Evolutionary conservation across 345 rosid species (phyloP).

Genomic region (Citrus hindsii): DNA sequence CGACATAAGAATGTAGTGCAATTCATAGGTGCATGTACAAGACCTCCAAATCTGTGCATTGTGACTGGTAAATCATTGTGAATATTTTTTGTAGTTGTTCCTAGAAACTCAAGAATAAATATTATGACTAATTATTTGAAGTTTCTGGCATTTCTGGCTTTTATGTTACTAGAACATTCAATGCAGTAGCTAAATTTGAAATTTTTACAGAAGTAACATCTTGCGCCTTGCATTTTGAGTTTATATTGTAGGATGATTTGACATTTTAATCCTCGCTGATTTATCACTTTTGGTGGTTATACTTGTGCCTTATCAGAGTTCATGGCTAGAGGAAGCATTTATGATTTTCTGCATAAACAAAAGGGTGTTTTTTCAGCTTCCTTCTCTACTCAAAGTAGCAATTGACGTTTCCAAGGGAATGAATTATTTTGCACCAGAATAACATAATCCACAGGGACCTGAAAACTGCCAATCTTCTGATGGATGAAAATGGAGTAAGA

Average conservation of each 20-base stretch:
- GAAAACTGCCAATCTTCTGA: conserved; percentile 94
- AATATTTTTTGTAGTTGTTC: not conserved
- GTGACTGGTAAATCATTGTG: conserved; percentile 66
- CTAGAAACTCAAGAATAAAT: not conserved
- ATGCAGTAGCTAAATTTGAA: conserved; percentile 11
- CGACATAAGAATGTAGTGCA: conserved; percentile 94
- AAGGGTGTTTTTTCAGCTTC: conserved; percentile 81
- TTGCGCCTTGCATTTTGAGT: conserved; percentile 8
- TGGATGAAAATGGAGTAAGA: conserved; percentile 97
- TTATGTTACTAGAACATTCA: conserved; percentile 18
- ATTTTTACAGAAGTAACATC: conserved; percentile 13
- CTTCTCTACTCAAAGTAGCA: conserved; percentile 77
- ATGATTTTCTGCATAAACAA: conserved; percentile 83
- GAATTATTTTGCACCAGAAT: conserved; percentile 92
- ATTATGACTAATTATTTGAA: not conserved
- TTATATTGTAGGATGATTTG: conserved; percentile 15
- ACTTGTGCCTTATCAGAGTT: conserved; percentile 57
- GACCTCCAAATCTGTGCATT: conserved; percentile 77
- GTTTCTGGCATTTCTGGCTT: not conserved
- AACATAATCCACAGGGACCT: conserved; percentile 94
- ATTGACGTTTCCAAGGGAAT: conserved; percentile 92
- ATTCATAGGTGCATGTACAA: conserved; percentile 91
- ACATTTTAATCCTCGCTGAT: conserved; percentile 9
- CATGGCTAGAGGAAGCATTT: conserved; percentile 91
- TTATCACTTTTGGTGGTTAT: conserved; percentile 13